Base-by-base conservation (phyloP, 352 stramenopile genomes). In the Plasmopara halstedii region DNA sequence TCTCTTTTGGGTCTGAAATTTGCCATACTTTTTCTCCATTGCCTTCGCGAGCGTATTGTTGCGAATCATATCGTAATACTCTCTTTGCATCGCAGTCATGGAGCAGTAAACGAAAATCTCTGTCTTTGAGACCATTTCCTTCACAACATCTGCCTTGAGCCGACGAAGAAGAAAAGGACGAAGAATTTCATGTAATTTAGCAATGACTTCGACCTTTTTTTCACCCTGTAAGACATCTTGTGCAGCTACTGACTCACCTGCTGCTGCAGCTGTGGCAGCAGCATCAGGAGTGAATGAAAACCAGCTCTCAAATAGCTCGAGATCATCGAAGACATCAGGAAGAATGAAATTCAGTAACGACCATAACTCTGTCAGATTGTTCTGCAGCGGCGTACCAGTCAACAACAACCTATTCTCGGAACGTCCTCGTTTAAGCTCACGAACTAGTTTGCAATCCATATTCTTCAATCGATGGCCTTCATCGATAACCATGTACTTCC, bases 401-500 rank as follows among this genome's bases (percentile, higher is more conserved):
- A 99, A 64, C 21, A 99, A 67, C 32, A 99, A 62, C 17, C 94
- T 77, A 62, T 97, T 98, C 57, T 95, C 83, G 14, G 93, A 92
- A 5, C 76, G 70, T 45, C 96, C 78, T 20, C 78, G 70, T 56
- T 98, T 98, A 17, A 99, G 78, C 60, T 97, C 91, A 26, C 74
- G 76, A 47, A 98, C 82, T 25, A 99, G 74, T 42, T 84, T 85
- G 68, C 94, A 98, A 52, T 97, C 83, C 73, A 97, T 93, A 62
- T 99, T 99, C 56, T 99, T 99, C 6, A 99, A 70, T 14, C 96
- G 80, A 52, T 99, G 96, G 23, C 94, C 96, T 57, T 99, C 96
- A 67, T 99, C 96, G 22, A 99, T 92, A 54, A 99, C 87, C 15
- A 99, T 77, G 64, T 98, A 98, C 55, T 97, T 97, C 78, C 79